These are phyloP conservation scores for Apiotrichum gracile DNA, from an alignment of 1,284 basidiomycete species.

Conservation along the genomic window DNA sequence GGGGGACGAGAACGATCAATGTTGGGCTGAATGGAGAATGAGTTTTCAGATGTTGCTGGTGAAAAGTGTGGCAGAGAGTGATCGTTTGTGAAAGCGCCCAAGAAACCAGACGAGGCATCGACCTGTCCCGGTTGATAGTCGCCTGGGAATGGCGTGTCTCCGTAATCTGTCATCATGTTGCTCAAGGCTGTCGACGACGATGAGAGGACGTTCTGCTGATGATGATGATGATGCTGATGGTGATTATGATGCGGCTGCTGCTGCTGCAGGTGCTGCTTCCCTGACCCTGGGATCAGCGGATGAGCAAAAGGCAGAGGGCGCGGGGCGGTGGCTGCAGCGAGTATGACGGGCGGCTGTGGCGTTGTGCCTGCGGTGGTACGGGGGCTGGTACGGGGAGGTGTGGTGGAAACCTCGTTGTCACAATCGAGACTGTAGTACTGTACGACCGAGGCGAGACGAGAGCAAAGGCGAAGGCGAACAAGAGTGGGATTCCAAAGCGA, in stretches of 20 bases:
- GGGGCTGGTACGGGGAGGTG: not conserved
- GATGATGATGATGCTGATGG: too few relatives aligned
- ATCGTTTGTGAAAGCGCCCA: constrained; percentile 9
- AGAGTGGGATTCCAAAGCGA: too few relatives aligned
- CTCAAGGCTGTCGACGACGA: not conserved
- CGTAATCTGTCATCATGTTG: constrained; percentile 13
- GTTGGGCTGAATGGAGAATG: constrained; percentile 6
- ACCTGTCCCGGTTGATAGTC: constrained; percentile 17
- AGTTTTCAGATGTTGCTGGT: constrained; percentile 14
- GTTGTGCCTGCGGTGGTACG: not conserved
- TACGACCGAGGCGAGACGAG: too few relatives aligned
- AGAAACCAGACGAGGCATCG: constrained; percentile 12
- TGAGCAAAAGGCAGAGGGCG: not conserved
- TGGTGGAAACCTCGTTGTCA: not conserved
- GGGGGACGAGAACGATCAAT: constrained; percentile 7
- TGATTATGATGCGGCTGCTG: too few relatives aligned
- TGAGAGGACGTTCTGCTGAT: not conserved
- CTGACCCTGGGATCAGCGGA: not conserved
- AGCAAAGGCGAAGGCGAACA: too few relatives aligned
- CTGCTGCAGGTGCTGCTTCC: not conserved
- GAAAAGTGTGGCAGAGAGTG: constrained; percentile 13
- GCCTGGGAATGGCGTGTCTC: constrained; percentile 15
- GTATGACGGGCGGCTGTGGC: constrained; percentile 1
- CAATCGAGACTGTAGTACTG: not conserved
- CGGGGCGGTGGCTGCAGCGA: not conserved